Evolutionary conservation across 495 filamentous ascomycete species (phyloP).

Genomic region (Lophium mytilinum): DNA sequence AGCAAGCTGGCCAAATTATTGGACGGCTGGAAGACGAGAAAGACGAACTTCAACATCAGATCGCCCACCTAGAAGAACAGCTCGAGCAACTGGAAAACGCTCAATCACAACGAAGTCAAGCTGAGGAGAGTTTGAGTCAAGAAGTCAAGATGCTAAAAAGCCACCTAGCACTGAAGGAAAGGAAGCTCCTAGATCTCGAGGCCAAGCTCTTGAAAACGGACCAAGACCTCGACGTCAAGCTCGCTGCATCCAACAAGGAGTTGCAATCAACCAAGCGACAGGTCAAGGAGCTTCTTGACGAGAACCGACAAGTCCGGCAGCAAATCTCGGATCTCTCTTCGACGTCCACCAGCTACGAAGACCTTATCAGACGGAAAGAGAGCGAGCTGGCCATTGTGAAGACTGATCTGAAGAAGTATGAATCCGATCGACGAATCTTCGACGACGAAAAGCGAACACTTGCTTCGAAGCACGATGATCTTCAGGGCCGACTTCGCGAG

Average conservation of each 20-base stretch:
- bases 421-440: conserved; percentile 65
- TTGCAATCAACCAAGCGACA: conserved; percentile 61
- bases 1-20: conserved; percentile 86
- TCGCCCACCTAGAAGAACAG: conserved; percentile 58
- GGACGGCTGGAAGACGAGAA: conserved; percentile 77
- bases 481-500: conserved; percentile 68
- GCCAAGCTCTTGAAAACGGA: conserved; percentile 75
- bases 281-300: conserved; percentile 65
- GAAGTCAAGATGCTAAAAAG: conserved; percentile 90
- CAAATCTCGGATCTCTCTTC: conserved; percentile 81
- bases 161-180: conserved; percentile 79
- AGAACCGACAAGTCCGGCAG: conserved; percentile 77
- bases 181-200: conserved; percentile 84
- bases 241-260: conserved; percentile 74
- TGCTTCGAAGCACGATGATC: conserved; percentile 66
- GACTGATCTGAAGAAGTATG: conserved; percentile 68
- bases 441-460: conserved; percentile 68
- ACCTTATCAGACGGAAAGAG: conserved; percentile 84
- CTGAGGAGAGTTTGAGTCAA: conserved; percentile 64
- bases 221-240: conserved; percentile 82
- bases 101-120: conserved; percentile 59
- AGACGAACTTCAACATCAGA: conserved; percentile 55
- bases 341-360: conserved; percentile 90
- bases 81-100: conserved; percentile 57
- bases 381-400: conserved; percentile 82